A percentile compares a stretch with the other conserved stretches of the same genome.
Conservation (phyloP, 495 filamentous ascomycete genomes). For the Apodospora peruviana region DNA sequence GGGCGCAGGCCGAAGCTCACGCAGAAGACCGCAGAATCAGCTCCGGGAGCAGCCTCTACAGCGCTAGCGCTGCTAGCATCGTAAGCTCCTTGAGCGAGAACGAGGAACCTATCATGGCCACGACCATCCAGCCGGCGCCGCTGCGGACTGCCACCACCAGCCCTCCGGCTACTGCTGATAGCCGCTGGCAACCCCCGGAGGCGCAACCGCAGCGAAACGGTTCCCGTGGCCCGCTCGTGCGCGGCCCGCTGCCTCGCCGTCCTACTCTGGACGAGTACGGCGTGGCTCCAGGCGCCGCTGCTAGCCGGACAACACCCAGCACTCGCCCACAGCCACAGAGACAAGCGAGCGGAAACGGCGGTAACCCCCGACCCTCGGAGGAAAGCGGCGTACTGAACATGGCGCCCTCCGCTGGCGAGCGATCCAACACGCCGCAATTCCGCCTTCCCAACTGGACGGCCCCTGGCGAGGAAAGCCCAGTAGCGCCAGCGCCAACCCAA, state of each 20-base stretch:
- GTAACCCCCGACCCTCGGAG: slow-evolving; percentile 11
- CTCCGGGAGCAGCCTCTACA: slow-evolving; percentile 2
- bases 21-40: neutral
- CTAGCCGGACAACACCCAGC: slow-evolving; percentile 1
- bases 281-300: slow-evolving; percentile 10
- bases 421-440: slow-evolving; percentile 19
- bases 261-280: slow-evolving; percentile 25
- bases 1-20: slow-evolving; percentile 10
- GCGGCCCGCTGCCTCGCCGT: slow-evolving; percentile 13
- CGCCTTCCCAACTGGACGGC: slow-evolving; percentile 10
- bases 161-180: neutral
- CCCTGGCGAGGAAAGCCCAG: neutral
- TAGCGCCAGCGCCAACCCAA: slow-evolving; percentile 3
- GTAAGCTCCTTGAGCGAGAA: neutral
- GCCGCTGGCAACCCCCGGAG: slow-evolving; percentile 2
- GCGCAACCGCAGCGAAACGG: neutral
- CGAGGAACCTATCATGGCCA: slow-evolving; percentile 15
- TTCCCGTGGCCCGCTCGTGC: slow-evolving; percentile 4
- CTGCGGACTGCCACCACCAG: slow-evolving; percentile 7
- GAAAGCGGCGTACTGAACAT: slow-evolving; percentile 7
- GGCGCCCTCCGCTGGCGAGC: slow-evolving; percentile 8
- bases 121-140: slow-evolving; percentile 18
- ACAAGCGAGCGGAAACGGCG: neutral
- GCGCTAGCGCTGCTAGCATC: neutral
- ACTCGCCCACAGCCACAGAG: neutral